Base-by-base conservation (phyloP, 371 early-diverging fungal genomes). In the Mycotypha africana region DNA sequence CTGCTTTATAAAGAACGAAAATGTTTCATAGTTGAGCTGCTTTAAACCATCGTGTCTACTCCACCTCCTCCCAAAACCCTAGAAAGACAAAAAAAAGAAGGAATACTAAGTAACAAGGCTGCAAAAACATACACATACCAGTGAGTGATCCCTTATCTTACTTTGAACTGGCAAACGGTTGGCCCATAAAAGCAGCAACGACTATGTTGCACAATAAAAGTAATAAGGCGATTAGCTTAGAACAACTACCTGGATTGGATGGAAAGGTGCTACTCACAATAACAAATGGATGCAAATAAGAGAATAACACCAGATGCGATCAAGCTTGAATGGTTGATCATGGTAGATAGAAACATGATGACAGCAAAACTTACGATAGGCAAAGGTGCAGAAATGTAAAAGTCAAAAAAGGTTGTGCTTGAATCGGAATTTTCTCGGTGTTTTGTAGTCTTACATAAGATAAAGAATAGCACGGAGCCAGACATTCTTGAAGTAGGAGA, bases 291-390 rank as follows among this genome's bases (percentile, higher is more conserved):
- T 39, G 55, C 70, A 17, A 70, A 42, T 36, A 70, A 45, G 24
- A 70, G 52, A 22, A 41, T 48, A 22, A 66, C 67, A 51, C 64
- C 70, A 33, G 53, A 45, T 6, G 68, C 68, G 47, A 61, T 68
- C 33, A 68, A 43, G 24, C 58, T 55, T 30, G 53, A 48, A 6
- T 54, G 49, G 23, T 45, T 46, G 3, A 61, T 21, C 23, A 70
- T 34, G 24, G 58, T 64, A 11, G 67, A 63, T 14, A 70, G 47
- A 47, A 70, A 63, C 70, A 70, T 70, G n/a, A 70, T 56, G 22
- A 70, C 51, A 23, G 70, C 66, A 56, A 70, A 66, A 8, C 70
- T 70, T n/a, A n/a, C n/a, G n/a, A n/a, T n/a, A n/a, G n/a, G n/a
- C n/a, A n/a, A n/a, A n/a, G n/a, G n/a, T n/a, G n/a, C n/a, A n/a